phyloP scores from a whole-genome alignment of 2,329 filamentous ascomycete species.

The Incumbomyces delicatus region DNA sequence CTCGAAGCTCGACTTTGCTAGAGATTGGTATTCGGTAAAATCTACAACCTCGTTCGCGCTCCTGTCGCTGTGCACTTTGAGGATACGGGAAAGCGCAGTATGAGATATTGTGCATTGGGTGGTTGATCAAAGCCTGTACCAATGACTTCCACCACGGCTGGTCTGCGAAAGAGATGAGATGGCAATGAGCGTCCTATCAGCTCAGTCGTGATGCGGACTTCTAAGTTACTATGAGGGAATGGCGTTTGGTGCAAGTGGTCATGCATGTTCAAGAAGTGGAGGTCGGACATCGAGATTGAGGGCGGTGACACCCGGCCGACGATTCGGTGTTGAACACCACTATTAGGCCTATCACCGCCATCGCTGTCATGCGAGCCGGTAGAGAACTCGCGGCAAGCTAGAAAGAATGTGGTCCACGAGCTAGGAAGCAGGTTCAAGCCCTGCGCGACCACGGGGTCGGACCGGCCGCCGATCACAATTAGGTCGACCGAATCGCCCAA shows the following conservation, averaged over 20 bases:
- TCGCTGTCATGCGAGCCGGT: too few relatives aligned
- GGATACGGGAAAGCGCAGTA: constrained; percentile 66
- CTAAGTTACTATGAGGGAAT: neutral
- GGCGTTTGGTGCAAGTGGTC: neutral
- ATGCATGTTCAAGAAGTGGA: neutral
- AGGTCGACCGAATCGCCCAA: constrained; percentile 79
- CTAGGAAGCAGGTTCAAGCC: constrained; percentile 28
- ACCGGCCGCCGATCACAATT: constrained; percentile 64
- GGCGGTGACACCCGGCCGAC: too few relatives aligned
- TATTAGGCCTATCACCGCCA: too few relatives aligned
- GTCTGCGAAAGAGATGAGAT: constrained; percentile 48
- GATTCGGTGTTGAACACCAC: too few relatives aligned
- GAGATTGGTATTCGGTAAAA: constrained; percentile 58
- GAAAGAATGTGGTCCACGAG: constrained; percentile 69
- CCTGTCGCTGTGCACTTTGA: constrained; percentile 69
- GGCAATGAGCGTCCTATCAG: constrained; percentile 18
- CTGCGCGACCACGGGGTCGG: constrained; percentile 51
- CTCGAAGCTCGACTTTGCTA: constrained; percentile 48
- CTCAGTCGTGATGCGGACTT: neutral
- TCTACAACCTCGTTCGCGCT: constrained; percentile 58
- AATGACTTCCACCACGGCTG: constrained; percentile 68
- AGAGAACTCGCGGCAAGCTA: constrained; percentile 70
- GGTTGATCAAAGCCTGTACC: constrained; percentile 71
- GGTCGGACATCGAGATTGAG: neutral
- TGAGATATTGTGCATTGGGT: constrained; percentile 56